Percentiles rank a stretch among this genome's conserved stretches.
phyloP scores from a whole-genome alignment of 345 rosid species.

The Firmiana major region DNA sequence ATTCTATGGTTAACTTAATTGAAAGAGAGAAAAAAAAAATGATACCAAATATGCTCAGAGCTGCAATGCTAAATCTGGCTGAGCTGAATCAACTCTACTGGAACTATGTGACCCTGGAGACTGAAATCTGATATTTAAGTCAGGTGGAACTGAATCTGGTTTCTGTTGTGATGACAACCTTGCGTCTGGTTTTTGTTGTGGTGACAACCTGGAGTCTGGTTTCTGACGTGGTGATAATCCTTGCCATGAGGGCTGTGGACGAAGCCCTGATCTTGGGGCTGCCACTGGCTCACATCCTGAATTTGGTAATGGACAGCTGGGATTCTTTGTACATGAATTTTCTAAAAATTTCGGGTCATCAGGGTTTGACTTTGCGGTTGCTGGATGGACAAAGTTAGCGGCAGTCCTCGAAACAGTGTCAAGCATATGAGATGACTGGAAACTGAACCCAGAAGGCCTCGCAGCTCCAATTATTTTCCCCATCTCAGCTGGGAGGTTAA shows the following conservation, averaged over 20 bases:
- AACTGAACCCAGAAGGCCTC: conserved; percentile 27
- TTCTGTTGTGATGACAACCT: conserved; percentile 19
- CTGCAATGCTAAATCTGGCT: conserved; percentile 62
- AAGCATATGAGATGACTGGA: conserved; percentile 27
- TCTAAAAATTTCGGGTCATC: conserved; percentile 26
- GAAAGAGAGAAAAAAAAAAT: conserved; percentile 3
- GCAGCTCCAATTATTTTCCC: conserved; percentile 28
- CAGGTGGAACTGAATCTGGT: conserved; percentile 37
- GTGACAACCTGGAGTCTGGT: conserved; percentile 20
- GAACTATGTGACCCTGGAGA: conserved; percentile 43
- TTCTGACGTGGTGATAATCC: conserved; percentile 18
- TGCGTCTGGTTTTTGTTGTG: conserved; percentile 15
- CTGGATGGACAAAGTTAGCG: conserved; percentile 22
- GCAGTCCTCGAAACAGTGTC: conserved; percentile 23
- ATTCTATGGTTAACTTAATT: conserved; percentile 29
- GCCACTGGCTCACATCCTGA: conserved; percentile 11
- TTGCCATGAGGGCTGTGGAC: conserved; percentile 13
- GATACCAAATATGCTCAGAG: conserved; percentile 29
- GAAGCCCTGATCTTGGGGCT: conserved; percentile 11
- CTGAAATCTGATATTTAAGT: conserved; percentile 41
- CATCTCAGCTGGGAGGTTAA: conserved; percentile 33
- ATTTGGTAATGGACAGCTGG: conserved; percentile 12
- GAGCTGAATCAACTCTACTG: conserved; percentile 31
- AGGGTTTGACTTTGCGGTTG: conserved; percentile 6
- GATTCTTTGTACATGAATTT: conserved; percentile 11